These are phyloP conservation scores for Agrocybe praecox DNA, from an alignment of 768 basidiomycete species.

Conservation along the genomic window DNA sequence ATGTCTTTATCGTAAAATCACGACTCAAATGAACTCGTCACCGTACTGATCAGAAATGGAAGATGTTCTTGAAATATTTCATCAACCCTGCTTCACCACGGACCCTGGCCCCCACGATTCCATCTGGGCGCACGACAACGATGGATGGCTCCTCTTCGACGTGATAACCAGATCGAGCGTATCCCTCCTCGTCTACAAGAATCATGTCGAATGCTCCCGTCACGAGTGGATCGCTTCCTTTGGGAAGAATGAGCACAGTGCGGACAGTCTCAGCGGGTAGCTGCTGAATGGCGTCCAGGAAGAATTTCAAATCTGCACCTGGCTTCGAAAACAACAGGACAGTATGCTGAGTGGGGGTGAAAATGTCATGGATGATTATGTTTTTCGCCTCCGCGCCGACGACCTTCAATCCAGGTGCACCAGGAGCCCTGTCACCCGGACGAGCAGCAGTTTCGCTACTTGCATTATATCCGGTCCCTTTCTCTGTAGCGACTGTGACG, in stretches of 20 bases:
- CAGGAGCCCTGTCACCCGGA: constrained; percentile 17
- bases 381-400: background rate
- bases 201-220: constrained; percentile 5
- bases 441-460: constrained; percentile 13
- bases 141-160: constrained; percentile 1
- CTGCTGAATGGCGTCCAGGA: constrained; percentile 4
- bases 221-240: background rate
- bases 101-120: constrained; percentile 20
- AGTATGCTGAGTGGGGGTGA: constrained; percentile 5
- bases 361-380: constrained; percentile 8
- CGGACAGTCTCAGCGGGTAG: constrained; percentile 13
- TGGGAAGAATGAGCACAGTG: constrained; percentile 7
- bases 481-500: constrained; percentile 3
- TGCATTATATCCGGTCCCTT: constrained; percentile 6
- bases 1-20: too few relatives aligned
- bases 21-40: too few relatives aligned
- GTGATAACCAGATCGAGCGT: constrained; percentile 15
- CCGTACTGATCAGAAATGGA: background rate
- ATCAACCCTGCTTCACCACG: constrained; percentile 5
- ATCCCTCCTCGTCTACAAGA: constrained; percentile 15
- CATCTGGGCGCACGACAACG: constrained; percentile 21
- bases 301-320: background rate
- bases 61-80: constrained; percentile 18
- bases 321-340: constrained; percentile 11
- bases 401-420: constrained; percentile 11